Evolutionary conservation across 805 yeast genomes (phyloP).

Genomic region (Kazachstania taianensis): DNA sequence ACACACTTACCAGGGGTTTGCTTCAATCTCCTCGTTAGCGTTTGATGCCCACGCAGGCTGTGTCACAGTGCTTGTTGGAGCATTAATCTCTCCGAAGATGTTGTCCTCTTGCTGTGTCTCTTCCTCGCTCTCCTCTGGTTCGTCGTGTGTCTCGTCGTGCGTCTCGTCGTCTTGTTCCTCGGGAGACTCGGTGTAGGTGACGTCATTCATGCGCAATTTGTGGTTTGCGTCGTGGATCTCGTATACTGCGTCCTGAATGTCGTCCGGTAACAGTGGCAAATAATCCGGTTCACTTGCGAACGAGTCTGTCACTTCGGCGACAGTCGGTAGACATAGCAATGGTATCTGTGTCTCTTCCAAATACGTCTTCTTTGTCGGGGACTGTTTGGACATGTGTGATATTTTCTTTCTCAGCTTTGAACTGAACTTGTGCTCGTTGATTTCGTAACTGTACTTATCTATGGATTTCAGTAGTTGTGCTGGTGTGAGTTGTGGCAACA

Average conservation of each 20-base stretch:
- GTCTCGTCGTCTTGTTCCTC: constrained; percentile 8
- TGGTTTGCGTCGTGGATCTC: constrained; percentile 43
- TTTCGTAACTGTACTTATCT: constrained; percentile 74
- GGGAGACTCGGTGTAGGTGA: constrained; percentile 10
- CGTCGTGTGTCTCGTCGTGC: constrained; percentile 5
- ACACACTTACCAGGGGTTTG: constrained; percentile 53
- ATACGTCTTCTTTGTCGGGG: constrained; percentile 20
- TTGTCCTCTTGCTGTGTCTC: neutral
- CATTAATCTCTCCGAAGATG: constrained; percentile 54
- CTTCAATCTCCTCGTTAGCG: constrained; percentile 38
- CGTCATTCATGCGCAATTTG: constrained; percentile 20
- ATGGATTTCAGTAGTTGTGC: constrained; percentile 60
- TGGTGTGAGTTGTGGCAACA: constrained; percentile 51
- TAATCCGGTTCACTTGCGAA: constrained; percentile 58
- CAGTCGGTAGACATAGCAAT: constrained; percentile 59
- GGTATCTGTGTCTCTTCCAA: constrained; percentile 44
- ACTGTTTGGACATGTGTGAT: constrained; percentile 14
- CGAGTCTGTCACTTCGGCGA: constrained; percentile 56
- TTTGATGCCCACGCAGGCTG: constrained; percentile 38
- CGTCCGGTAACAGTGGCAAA: constrained; percentile 66
- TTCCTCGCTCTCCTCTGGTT: constrained; percentile 2
- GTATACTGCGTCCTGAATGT: constrained; percentile 61
- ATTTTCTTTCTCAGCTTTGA: constrained; percentile 35
- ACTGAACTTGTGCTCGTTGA: constrained; percentile 62
- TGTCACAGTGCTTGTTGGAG: constrained; percentile 41